Conservation (phyloP, 2,329 filamentous ascomycete species). For the Claviceps maximensis region DNA sequence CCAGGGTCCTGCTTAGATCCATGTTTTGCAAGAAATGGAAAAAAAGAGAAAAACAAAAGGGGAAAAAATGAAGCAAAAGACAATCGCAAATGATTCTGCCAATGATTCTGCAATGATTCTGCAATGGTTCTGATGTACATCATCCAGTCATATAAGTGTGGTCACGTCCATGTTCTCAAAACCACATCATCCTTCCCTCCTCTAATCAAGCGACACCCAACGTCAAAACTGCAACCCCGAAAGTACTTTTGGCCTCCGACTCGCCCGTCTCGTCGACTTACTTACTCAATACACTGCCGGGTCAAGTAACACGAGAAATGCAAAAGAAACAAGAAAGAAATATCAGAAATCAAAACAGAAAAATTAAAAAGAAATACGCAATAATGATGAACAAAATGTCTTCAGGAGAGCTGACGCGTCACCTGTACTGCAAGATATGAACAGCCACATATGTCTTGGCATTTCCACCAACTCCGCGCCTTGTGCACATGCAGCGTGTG, state of each 20-base stretch:
- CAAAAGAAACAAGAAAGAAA: neutral
- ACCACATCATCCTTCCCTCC: neutral
- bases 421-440: neutral
- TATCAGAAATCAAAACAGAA: neutral
- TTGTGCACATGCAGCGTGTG: neutral
- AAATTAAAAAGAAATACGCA: neutral
- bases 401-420: neutral
- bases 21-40: no score
- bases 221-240: neutral
- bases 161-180: neutral
- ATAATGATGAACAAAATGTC: neutral
- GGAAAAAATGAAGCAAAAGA: neutral
- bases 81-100: no score
- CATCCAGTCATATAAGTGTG: conserved; percentile 13
- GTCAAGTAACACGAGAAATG: neutral
- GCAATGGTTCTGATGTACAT: conserved; percentile 15
- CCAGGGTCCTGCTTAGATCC: no score
- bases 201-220: neutral
- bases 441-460: neutral
- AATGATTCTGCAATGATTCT: no score
- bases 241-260: neutral
- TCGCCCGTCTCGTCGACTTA: neutral
- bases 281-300: no score
- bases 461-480: neutral
- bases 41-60: neutral